Conservation (phyloP, 345 rosid species). For the Sonneratia alba region DNA sequence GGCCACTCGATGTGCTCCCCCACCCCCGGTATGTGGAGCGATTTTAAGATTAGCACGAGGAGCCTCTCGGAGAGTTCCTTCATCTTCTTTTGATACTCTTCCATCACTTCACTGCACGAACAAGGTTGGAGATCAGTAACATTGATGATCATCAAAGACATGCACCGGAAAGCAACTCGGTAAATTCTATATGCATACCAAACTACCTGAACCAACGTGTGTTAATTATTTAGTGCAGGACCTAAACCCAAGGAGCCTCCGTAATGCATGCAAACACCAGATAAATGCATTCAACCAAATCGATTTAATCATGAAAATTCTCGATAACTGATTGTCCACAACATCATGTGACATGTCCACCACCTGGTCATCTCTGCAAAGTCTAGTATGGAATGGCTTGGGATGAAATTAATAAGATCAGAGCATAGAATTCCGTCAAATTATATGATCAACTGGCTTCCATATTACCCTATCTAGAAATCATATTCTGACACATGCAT, state of each 20-base stretch:
- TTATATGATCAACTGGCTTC: not conserved
- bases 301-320: not conserved
- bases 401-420: not conserved
- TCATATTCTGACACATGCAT: not conserved
- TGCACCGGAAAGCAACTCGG: too few species aligned
- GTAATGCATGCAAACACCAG: too few species aligned
- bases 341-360: not conserved
- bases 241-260: not conserved
- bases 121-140: not conserved
- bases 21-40: conserved; percentile 20
- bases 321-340: not conserved
- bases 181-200: not conserved
- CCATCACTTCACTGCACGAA: conserved; percentile 38
- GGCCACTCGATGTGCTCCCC: conserved; percentile 25
- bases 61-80: conserved; percentile 42
- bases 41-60: conserved; percentile 33
- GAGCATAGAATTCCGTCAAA: not conserved
- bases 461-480: not conserved
- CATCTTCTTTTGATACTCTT: conserved; percentile 62
- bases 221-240: not conserved
- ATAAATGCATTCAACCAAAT: not conserved
- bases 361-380: too few species aligned
- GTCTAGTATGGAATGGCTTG: not conserved
- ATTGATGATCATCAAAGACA: not conserved
- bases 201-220: not conserved